Conservation (phyloP, 257 asterid genomes). For the Catharanthus roseus region DNA sequence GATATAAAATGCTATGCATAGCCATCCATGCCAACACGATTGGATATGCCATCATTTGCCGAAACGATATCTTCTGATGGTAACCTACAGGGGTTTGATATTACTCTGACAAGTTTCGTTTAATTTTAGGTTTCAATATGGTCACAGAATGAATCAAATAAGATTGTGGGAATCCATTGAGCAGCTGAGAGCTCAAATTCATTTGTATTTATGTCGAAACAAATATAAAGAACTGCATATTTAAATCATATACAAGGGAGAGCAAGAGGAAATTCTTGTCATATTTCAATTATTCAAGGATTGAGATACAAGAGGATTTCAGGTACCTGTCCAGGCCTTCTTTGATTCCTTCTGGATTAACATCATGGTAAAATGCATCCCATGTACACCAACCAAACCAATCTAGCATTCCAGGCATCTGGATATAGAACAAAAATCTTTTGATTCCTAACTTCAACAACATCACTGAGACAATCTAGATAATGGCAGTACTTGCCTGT, state of each 20-base stretch:
- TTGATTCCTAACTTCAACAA: constrained; percentile 1
- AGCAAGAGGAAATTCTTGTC: not conserved
- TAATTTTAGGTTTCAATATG: too few species aligned
- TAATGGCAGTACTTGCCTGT: constrained; percentile 21
- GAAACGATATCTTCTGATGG: not conserved
- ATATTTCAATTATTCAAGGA: not conserved
- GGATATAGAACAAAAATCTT: not conserved
- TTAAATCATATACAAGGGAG: not conserved
- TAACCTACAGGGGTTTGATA: not conserved
- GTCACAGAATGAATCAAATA: too few species aligned
- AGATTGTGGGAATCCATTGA: not conserved
- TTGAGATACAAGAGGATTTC: not conserved
- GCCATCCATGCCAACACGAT: not conserved
- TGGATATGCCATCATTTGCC: not conserved
- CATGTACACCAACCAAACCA: constrained; percentile 85
- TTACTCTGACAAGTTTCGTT: not conserved
- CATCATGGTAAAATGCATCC: constrained; percentile 67
- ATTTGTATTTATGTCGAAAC: not conserved
- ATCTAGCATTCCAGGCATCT: constrained; percentile 51
- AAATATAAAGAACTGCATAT: not conserved
- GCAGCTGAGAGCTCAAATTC: not conserved
- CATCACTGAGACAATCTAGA: not conserved
- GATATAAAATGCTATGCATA: not conserved
- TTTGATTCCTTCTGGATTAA: constrained; percentile 43
- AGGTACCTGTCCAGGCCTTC: constrained; percentile 38